Conservation (phyloP, 78 protist genomes). For the Dictyostelium purpureum region DNA sequence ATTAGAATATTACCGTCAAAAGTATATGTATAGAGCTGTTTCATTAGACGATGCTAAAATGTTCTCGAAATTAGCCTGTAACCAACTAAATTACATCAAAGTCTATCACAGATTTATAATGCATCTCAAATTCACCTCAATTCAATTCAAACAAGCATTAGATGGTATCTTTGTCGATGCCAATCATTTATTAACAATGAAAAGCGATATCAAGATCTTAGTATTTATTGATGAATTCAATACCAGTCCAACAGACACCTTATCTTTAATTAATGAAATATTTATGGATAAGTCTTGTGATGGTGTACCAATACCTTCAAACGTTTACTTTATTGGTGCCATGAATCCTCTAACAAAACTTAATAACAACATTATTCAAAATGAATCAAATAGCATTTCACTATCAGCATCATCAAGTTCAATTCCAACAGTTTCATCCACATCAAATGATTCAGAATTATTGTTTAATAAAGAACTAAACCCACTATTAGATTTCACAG, state of each 20-base stretch:
- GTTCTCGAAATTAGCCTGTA: not conserved
- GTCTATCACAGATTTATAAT: constrained; percentile 75
- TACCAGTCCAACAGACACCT: constrained; percentile 58
- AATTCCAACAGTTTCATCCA: not conserved
- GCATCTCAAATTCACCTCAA: constrained; percentile 60
- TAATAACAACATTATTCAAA: not conserved
- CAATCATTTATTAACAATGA: not conserved
- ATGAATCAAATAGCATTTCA: not conserved
- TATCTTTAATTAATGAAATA: constrained; percentile 76
- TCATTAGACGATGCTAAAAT: not conserved
- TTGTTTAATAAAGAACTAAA: not conserved
- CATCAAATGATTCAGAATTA: not conserved
- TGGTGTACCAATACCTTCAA: constrained; percentile 65
- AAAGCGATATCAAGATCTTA: constrained; percentile 18
- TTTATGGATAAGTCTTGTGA: constrained; percentile 77
- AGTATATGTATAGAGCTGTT: not conserved
- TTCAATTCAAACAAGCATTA: constrained; percentile 5
- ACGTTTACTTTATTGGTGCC: constrained; percentile 81
- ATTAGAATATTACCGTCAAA: not conserved
- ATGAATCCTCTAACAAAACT: constrained; percentile 63
- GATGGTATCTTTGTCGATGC: not conserved
- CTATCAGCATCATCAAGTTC: not conserved
- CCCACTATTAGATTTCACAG: constrained; percentile 49
- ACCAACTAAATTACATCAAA: constrained; percentile 31
- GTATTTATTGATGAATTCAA: constrained; percentile 81